A percentile compares a stretch with the other conserved stretches of the same genome.
These are phyloP conservation scores for Pythium phragmitis DNA, from an alignment of 352 stramenopile genomes.

Conservation along the genomic window DNA sequence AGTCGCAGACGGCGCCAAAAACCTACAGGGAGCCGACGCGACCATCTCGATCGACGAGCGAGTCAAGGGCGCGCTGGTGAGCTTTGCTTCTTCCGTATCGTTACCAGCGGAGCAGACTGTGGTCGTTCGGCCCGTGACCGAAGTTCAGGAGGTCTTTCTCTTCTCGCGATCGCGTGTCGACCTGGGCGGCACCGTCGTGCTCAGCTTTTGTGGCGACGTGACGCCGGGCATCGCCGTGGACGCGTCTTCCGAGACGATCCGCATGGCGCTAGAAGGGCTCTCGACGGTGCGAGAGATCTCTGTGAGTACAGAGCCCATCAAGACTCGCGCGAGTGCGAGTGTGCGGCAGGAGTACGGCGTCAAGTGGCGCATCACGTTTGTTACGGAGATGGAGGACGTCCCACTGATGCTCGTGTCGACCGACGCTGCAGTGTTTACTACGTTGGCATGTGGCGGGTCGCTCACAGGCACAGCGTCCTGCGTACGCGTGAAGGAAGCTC, in stretches of 20 bases:
- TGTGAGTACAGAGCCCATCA: slow-evolving; percentile 38
- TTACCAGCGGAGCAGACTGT: slow-evolving; percentile 29
- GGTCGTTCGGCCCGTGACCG: slow-evolving; percentile 28
- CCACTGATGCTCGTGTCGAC: slow-evolving; percentile 50
- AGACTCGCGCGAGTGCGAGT: slow-evolving; percentile 24
- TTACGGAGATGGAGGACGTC: slow-evolving; percentile 30
- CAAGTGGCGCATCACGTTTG: slow-evolving; percentile 72
- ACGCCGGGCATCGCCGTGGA: slow-evolving; percentile 47
- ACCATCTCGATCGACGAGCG: slow-evolving; percentile 40
- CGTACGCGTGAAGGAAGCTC: slow-evolving; percentile 32
- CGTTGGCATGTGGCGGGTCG: slow-evolving; percentile 52
- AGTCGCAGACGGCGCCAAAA: slow-evolving; percentile 9
- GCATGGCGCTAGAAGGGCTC: slow-evolving; percentile 58
- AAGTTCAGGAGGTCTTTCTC: slow-evolving; percentile 77
- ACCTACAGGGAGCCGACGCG: slow-evolving; percentile 23
- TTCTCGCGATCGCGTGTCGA: slow-evolving; percentile 61
- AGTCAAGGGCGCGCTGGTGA: slow-evolving; percentile 38
- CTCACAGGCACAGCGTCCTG: slow-evolving; percentile 61
- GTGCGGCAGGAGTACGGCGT: slow-evolving; percentile 54
- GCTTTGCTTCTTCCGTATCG: slow-evolving; percentile 15
- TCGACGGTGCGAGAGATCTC: slow-evolving; percentile 53
- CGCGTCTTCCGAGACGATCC: slow-evolving; percentile 43
- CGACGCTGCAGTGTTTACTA: slow-evolving; percentile 37
- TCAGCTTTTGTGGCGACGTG: slow-evolving; percentile 67
- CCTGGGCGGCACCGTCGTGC: slow-evolving; percentile 43